Evolutionary conservation across 2,329 filamentous ascomycete genomes (phyloP), one percentile per base, ranked within the genome.

Genomic region (Clarireedia hainanense): DNA sequence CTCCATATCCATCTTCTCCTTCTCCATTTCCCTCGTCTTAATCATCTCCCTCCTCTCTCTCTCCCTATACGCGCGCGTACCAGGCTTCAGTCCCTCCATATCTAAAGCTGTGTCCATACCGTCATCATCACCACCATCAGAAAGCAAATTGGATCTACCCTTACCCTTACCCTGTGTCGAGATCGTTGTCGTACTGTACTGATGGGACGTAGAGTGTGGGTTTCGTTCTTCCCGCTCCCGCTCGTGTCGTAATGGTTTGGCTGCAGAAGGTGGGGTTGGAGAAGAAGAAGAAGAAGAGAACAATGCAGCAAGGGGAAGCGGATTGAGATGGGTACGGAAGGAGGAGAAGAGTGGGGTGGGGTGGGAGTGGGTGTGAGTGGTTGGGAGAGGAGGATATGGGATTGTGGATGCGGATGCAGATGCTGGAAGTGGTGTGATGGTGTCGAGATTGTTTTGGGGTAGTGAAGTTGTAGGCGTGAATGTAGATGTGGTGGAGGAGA

Each of bases 31-130:
- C 12, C 15, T 40, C 42, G 47, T 30, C 0, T 2, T 24, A 15
- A 39, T 2, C 24, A 26, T 50, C 12, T 58, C 57, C 5, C 60
- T 47, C 17, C 57, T 53, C 48, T 63, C 61, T 1, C 59, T 51
- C 50, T 66, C 64, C 4, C 61, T 60, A 42, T 64, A 67, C 23
- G 59, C 61, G 10, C 62, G 30, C 1, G 61, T 63, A 3, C 64
- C 65, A 14, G 20, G 34, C 23, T 27, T 49, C 1, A n/a, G 47
- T 15, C 52, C 58, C 51, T 54, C 58, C 23, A 58, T 50, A 43
- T 55, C 42, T 20, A 7, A 43, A n/a, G 6, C 39, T 27, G 34
- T n/a, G 34, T 49, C 37, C 15, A 26, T 5, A 15, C 3, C 17
- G 9, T 42, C 39, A n/a, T 6, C n/a, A 15, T 42, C n/a, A 20